Evolutionary conservation across 164 flowering plant species (phyloP), one percentile per base, ranked within the genome.

Genomic region (Tetracentron sinense): DNA sequence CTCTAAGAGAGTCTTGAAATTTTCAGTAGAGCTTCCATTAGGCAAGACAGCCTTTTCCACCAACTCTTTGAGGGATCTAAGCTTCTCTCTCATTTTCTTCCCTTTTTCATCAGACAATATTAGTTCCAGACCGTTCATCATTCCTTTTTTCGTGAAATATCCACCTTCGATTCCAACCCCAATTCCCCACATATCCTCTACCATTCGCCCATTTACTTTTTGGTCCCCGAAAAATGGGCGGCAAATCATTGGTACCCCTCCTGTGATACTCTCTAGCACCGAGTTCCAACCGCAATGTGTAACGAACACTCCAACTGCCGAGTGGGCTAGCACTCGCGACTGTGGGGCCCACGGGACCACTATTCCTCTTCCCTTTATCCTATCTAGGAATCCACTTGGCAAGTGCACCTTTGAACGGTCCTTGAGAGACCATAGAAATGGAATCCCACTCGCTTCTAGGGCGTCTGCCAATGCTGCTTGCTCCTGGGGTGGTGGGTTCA

Each of bases 271-370:
- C 63, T 81, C 85, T 44, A 56, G 7, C 2, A 74, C 26, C 17
- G 85, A 81, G 69, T 77, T 81, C 85, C 83, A 79, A 1, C 85
- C 85, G 50, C 79, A 56, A 27, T 81, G 85, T 2, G 83, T 77
- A 14, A 81, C 54, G 46, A 77, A 75, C 16, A 62, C 78, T 16
- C 78, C 81, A 0, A 70, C 62, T 2, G 85, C 55, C 1, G 22
- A 3, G 49, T 82, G 82, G 15, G 21, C 42, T 54, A 82, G 28
- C 0, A 82, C 71, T 17, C 62, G 44, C 59, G 49, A 3, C 56
- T 82, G 85, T 1, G 85, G 83, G 2, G 85, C 78, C 85, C 85
- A 82, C 11, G 78, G 65, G 0, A 82, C 80, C 3, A 79, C 10
- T 46, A 60, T 72, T 21, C 79, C 83, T 1, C 31, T 42, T 2